Conservation (phyloP, 1,284 basidiomycete genomes). For the Trichosporon sp. region DNA sequence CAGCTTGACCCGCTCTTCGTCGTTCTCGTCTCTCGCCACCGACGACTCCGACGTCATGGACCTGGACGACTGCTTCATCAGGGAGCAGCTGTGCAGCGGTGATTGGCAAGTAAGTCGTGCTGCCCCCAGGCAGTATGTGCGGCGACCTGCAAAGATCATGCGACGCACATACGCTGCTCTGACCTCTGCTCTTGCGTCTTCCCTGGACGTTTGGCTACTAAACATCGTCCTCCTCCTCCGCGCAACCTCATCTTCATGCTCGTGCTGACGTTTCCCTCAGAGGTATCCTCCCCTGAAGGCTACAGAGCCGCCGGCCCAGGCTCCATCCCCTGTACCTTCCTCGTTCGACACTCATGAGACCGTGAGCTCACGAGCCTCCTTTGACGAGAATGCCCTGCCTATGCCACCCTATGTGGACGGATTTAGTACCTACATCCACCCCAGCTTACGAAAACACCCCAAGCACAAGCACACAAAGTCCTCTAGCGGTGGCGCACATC, state of each 20-base stretch:
- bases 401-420: background rate
- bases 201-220: background rate
- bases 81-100: background rate
- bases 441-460: background rate
- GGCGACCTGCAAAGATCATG: background rate
- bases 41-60: background rate
- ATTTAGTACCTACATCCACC: conserved; percentile 5
- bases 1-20: background rate
- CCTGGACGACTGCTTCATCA: background rate
- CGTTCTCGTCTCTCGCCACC: background rate
- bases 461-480: background rate
- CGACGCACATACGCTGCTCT: background rate
- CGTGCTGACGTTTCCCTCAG: background rate
- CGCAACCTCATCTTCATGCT: no score
- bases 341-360: background rate
- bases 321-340: background rate
- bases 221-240: no score
- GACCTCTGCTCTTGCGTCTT: background rate
- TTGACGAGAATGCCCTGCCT: background rate
- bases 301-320: background rate
- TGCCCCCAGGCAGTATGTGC: background rate
- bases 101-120: background rate
- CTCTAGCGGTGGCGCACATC: background rate
- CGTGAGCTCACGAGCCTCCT: background rate
- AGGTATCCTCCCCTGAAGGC: background rate